A percentile compares a stretch with the other conserved stretches of the same genome.
These are phyloP conservation scores for Apodospora peruviana DNA, from an alignment of 495 filamentous ascomycete species.

Conservation along the genomic window DNA sequence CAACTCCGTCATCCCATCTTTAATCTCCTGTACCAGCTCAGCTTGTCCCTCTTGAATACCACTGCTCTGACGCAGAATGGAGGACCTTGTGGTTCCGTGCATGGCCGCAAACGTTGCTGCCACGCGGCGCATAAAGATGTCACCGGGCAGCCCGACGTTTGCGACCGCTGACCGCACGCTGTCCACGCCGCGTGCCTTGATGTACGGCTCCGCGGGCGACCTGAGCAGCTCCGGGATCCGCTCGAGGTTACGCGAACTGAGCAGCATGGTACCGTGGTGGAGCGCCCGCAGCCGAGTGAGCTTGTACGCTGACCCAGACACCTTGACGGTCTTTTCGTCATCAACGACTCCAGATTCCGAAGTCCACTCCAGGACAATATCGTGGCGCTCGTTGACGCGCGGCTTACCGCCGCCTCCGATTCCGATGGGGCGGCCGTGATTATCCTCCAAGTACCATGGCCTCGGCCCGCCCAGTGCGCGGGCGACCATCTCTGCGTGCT, in stretches of 20 bases:
- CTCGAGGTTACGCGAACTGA: slow-evolving; percentile 64
- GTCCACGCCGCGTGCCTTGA: slow-evolving; percentile 82
- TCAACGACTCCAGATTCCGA: no score
- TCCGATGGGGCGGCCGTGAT: no score
- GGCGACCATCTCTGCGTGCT: slow-evolving; percentile 86
- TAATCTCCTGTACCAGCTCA: slow-evolving; percentile 41
- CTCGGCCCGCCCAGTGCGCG: slow-evolving; percentile 59
- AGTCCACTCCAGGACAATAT: slow-evolving; percentile 85
- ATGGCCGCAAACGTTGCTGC: slow-evolving; percentile 46
- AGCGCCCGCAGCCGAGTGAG: slow-evolving; percentile 69
- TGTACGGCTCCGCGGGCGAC: slow-evolving; percentile 66
- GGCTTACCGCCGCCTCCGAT: slow-evolving; percentile 36
- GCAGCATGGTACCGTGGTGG: slow-evolving; percentile 87
- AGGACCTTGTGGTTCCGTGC: slow-evolving; percentile 48
- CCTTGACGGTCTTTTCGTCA: slow-evolving; percentile 51
- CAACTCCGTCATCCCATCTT: slow-evolving; percentile 56
- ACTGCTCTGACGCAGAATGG: no score
- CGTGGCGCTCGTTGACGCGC: slow-evolving; percentile 82
- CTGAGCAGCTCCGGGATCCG: slow-evolving; percentile 59
- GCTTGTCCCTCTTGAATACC: no score
- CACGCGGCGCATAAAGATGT: no score
- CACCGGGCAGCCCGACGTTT: slow-evolving; percentile 70
- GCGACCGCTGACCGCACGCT: slow-evolving; percentile 80
- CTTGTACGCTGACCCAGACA: slow-evolving; percentile 93
- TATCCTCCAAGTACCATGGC: no score